A percentile compares a stretch with the other conserved stretches of the same genome.
Conservation (phyloP, 2,329 filamentous ascomycete genomes). For the Botryotinia convoluta region DNA sequence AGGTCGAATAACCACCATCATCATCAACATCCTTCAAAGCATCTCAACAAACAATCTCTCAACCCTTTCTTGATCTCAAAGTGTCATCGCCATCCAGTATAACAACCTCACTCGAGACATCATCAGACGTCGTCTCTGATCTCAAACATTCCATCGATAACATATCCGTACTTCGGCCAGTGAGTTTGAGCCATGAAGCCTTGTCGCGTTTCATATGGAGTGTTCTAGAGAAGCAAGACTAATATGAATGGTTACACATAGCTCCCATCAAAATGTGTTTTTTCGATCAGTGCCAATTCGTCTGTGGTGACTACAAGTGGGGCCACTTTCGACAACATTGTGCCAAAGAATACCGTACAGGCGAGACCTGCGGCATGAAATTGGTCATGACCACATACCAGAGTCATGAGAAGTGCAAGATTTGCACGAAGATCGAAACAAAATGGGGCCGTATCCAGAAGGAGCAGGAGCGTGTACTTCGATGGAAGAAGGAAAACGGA, state of each 20-base stretch:
- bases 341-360: slow-evolving; percentile 90
- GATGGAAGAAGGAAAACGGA: slow-evolving; percentile 67
- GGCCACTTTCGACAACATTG: slow-evolving; percentile 90
- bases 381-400: slow-evolving; percentile 73
- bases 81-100: slow-evolving; percentile 20
- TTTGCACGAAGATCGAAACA: slow-evolving; percentile 86
- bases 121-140: slow-evolving; percentile 4
- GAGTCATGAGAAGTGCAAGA: slow-evolving; percentile 64
- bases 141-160: slow-evolving; percentile 10
- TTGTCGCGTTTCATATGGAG: slow-evolving; percentile 26
- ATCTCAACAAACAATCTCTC: slow-evolving; percentile 27
- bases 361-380: slow-evolving; percentile 94
- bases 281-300: slow-evolving; percentile 85
- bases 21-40: slow-evolving; percentile 22
- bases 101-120: slow-evolving; percentile 1
- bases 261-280: slow-evolving; percentile 73
- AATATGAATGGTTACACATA: slow-evolving; percentile 24
- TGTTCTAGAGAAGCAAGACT: slow-evolving; percentile 22
- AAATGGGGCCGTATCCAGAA: slow-evolving; percentile 74
- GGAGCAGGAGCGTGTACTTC: slow-evolving; percentile 70
- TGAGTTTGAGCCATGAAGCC: slow-evolving; percentile 25
- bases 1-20: slow-evolving; percentile 25
- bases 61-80: slow-evolving; percentile 25
- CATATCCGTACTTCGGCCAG: slow-evolving; percentile 26
- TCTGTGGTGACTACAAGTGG: slow-evolving; percentile 92